Percentiles rank a stretch among this genome's conserved stretches.
Conservation (phyloP, 371 early-diverging fungal genomes). For the Apophysomyces elegans region DNA sequence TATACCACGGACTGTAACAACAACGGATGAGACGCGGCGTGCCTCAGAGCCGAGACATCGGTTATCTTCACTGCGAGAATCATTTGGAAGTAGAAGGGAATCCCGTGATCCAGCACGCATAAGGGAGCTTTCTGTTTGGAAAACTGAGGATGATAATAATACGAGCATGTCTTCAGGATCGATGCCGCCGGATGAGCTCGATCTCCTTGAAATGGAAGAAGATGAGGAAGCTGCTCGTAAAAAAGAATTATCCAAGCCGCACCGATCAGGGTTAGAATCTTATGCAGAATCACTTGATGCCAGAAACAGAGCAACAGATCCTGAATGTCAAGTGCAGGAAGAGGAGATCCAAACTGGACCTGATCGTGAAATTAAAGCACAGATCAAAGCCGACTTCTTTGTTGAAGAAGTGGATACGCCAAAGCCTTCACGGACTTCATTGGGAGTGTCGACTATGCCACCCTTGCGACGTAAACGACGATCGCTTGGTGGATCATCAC, state of each 20-base stretch:
- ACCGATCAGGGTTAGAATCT: neutral
- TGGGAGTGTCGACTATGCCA: neutral
- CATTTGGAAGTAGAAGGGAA: neutral
- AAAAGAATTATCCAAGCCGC: neutral
- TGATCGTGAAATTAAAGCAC: slow-evolving; percentile 30
- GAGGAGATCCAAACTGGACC: slow-evolving; percentile 10
- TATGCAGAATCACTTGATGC: slow-evolving; percentile 1
- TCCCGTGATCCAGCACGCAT: slow-evolving; percentile 4
- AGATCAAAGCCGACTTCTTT: slow-evolving; percentile 46
- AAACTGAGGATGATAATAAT: neutral
- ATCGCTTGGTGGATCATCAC: slow-evolving; percentile 15
- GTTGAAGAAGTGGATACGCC: slow-evolving; percentile 24
- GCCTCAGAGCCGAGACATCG: slow-evolving; percentile 23
- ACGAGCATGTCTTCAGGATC: neutral
- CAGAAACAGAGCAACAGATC: neutral
- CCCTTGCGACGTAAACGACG: slow-evolving; percentile 21
- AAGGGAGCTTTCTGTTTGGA: neutral
- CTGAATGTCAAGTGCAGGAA: neutral
- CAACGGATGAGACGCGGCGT: slow-evolving; percentile 24
- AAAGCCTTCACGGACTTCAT: slow-evolving; percentile 17
- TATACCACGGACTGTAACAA: neutral
- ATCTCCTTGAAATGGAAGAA: neutral
- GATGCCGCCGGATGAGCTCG: neutral
- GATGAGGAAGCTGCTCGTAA: neutral
- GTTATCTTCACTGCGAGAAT: neutral